Percentiles rank a stretch among this genome's conserved stretches.
phyloP scores from a whole-genome alignment of 371 early-diverging fungal species.

The Antonospora locustae region DNA sequence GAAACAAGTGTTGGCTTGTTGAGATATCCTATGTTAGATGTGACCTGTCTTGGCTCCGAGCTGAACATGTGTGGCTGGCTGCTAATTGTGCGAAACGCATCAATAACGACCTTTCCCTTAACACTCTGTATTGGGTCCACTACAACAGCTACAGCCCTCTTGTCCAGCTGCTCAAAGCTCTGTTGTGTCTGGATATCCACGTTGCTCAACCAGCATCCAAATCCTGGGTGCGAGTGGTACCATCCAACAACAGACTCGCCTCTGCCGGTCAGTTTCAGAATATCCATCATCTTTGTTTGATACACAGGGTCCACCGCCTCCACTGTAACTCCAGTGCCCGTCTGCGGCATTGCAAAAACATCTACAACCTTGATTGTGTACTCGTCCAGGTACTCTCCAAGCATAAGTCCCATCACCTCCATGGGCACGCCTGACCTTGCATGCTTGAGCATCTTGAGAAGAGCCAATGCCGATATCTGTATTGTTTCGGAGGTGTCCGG shows the following conservation, averaged over 20 bases:
- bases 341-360: slow-evolving; percentile 99
- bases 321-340: slow-evolving; percentile 95
- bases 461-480: slow-evolving; percentile 91
- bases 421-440: slow-evolving; percentile 98
- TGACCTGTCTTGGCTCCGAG: slow-evolving; percentile 92
- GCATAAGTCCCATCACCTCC: slow-evolving; percentile 99
- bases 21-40: slow-evolving; percentile 94
- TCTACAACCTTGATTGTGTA: slow-evolving; percentile 97
- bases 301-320: slow-evolving; percentile 98
- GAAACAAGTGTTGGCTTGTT: slow-evolving; percentile 90
- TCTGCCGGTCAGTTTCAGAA: slow-evolving; percentile 92
- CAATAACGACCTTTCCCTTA: slow-evolving; percentile 98
- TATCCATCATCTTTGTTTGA: slow-evolving; percentile 98
- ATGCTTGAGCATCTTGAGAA: slow-evolving; percentile 71
- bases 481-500: slow-evolving; percentile 95
- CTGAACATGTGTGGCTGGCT: slow-evolving; percentile 70
- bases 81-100: slow-evolving; percentile 93
- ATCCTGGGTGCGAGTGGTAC: slow-evolving; percentile 99
- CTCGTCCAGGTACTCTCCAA: slow-evolving; percentile 98
- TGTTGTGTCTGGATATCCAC: slow-evolving; percentile 95
- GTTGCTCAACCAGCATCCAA: slow-evolving; percentile 98
- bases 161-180: slow-evolving; percentile 84
- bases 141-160: slow-evolving; percentile 93
- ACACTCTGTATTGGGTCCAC: slow-evolving; percentile 99
- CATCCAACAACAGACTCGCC: slow-evolving; percentile 99